These are phyloP conservation scores for Xylaria polymorpha DNA, from an alignment of 2,329 filamentous ascomycete genomes.

Conservation along the genomic window DNA sequence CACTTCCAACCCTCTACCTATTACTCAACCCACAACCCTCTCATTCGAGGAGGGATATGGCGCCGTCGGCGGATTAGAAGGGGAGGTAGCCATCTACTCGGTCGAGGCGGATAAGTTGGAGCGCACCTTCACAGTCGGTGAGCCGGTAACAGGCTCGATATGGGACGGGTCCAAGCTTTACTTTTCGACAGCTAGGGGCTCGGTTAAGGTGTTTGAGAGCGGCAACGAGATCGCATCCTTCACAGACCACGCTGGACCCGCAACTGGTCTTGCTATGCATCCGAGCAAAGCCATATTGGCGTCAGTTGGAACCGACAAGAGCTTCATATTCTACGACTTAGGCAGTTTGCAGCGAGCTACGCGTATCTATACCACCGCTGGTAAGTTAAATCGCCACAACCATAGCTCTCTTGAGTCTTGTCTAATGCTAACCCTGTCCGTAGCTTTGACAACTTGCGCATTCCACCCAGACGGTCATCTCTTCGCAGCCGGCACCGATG, in stretches of 20 bases:
- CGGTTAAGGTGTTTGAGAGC: conserved; percentile 81
- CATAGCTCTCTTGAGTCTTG: neutral
- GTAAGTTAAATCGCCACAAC: conserved; percentile 63
- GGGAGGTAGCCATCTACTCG: conserved; percentile 80
- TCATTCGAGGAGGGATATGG: conserved; percentile 70
- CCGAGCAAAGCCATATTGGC: conserved; percentile 85
- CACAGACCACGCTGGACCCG: conserved; percentile 84
- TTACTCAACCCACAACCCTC: conserved; percentile 63
- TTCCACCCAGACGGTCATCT: conserved; percentile 99
- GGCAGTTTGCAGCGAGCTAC: conserved; percentile 73
- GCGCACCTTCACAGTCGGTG: conserved; percentile 72
- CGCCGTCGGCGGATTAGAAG: conserved; percentile 79
- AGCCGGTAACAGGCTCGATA: conserved; percentile 72
- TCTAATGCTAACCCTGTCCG: conserved; percentile 9
- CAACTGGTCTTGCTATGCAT: conserved; percentile 81
- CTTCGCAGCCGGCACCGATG: conserved; percentile 82
- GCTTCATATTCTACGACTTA: conserved; percentile 89
- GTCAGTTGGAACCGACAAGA: conserved; percentile 91
- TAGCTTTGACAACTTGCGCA: conserved; percentile 78
- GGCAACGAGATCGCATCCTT: conserved; percentile 77
- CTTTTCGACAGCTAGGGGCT: conserved; percentile 79
- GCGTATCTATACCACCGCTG: conserved; percentile 81
- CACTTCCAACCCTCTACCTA: conserved; percentile 59
- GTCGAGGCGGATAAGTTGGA: conserved; percentile 74
- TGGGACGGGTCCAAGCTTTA: conserved; percentile 77